Base-by-base conservation (phyloP, 345 rosid genomes). In the Salix udensis region DNA sequence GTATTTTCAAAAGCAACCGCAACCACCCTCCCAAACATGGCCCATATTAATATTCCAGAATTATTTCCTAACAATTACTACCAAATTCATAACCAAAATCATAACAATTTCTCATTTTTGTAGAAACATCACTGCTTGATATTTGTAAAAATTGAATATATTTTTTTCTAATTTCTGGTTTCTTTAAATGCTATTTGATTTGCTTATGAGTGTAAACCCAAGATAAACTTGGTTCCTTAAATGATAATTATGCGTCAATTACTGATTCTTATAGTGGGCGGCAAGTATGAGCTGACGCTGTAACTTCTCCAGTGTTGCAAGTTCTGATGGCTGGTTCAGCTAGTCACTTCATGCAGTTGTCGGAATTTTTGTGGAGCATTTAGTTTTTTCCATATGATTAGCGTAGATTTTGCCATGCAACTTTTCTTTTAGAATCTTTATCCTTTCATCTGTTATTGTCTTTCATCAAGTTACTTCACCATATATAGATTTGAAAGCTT, bases 231-330 rank as follows among this genome's bases (percentile, higher is more conserved):
- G 21, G 24, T 39, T 31, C 61, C 8, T 55, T 24, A 3, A 12
- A 55, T 21, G 24, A 42, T 21, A 14, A 16, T 10, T 58, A 72
- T 67, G 85, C 86, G 88, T 87, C 88, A 79, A 72, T 61, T 77
- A 87, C 89, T 83, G 88, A 85, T 87, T 87, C 71, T 15, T 60
- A 1, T 3, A 9, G 31, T 79, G 74, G 52, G 81, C 72, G 72
- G 8, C 61, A 83, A 19, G 86, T 84, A 87, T 87, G 87, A 83
- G 85, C 64, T 74, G 87, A 83, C 82, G 86, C 87, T 3, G 85
- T 24, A 87, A 18, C 30, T 68, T 42, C 44, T 73, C 82, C 84
- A 21, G 24, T 48, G 79, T 82, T 77, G 86, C 79, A 73, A 61
- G 36, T 16, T 13, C 2, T 16, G 21, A 19, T 55, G 44, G 68